Percentiles rank a stretch among this genome's conserved stretches.
Conservation (phyloP, 768 basidiomycete species). For the Pulveroboletus sp. region DNA sequence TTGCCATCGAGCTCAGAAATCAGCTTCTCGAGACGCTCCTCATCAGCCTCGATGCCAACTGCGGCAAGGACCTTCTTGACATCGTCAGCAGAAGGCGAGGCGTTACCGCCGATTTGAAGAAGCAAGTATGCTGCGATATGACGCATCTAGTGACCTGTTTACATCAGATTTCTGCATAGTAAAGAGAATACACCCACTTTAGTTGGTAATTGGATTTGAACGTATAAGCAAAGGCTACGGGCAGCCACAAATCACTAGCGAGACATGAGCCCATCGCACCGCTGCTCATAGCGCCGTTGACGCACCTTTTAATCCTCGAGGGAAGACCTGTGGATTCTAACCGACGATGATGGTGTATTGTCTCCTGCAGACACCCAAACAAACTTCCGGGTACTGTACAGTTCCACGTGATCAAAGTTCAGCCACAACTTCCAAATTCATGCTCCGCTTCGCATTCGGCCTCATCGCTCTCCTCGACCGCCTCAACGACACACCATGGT, state of each 20-base stretch:
- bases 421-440: conserved; percentile 42
- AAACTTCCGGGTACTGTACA: conserved; percentile 50
- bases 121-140: conserved; percentile 96
- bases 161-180: background rate
- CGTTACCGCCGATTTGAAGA: conserved; percentile 91
- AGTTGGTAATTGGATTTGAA: conserved; percentile 27
- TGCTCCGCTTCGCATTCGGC: conserved; percentile 18
- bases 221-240: conserved; percentile 42
- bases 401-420: conserved; percentile 46
- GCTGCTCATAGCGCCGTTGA: background rate
- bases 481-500: conserved; percentile 36
- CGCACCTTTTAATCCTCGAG: conserved; percentile 78
- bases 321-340: conserved; percentile 96
- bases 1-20: conserved; percentile 91
- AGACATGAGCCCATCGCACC: conserved; percentile 9
- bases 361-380: background rate
- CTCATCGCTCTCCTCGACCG: conserved; percentile 21
- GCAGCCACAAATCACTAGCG: conserved; percentile 91
- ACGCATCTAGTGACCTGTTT: conserved; percentile 61
- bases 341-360: conserved; percentile 47
- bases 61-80: conserved; percentile 82
- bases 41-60: conserved; percentile 89
- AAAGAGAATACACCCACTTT: conserved; percentile 40
- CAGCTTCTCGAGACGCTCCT: conserved; percentile 75
- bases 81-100: conserved; percentile 80